These are phyloP conservation scores for Colletotrichum australisinense DNA, from an alignment of 2,329 filamentous ascomycete genomes.

Conservation along the genomic window DNA sequence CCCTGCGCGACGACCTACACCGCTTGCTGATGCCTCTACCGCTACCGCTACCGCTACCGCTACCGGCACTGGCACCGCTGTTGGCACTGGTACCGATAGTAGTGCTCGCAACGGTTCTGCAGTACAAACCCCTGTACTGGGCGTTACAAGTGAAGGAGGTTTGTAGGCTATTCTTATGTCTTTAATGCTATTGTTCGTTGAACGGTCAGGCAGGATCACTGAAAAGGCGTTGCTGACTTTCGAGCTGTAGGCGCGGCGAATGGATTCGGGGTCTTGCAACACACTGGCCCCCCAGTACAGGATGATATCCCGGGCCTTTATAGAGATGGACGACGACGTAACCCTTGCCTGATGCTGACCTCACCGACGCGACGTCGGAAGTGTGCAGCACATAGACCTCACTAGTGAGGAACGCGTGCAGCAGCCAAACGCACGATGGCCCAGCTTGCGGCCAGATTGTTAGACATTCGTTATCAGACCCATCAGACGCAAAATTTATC, in stretches of 20 bases:
- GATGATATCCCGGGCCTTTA: slow-evolving; percentile 40
- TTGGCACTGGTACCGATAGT: not conserved
- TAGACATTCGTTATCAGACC: too few relatives aligned
- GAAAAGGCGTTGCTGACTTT: slow-evolving; percentile 8
- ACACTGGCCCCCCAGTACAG: slow-evolving; percentile 37
- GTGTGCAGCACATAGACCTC: too few relatives aligned
- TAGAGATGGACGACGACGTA: slow-evolving; percentile 63
- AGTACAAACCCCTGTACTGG: not conserved
- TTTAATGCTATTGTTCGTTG: not conserved
- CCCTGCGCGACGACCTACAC: not conserved
- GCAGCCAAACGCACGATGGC: slow-evolving; percentile 72
- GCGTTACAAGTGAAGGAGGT: slow-evolving; percentile 12
- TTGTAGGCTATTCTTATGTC: not conserved
- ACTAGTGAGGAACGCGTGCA: too few relatives aligned
- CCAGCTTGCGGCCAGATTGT: slow-evolving; percentile 66
- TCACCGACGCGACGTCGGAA: too few relatives aligned
- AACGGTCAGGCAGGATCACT: not conserved
- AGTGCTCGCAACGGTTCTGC: not conserved
- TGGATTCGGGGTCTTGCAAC: slow-evolving; percentile 37
- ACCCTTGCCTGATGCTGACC: too few relatives aligned
- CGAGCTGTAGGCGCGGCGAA: slow-evolving; percentile 4
- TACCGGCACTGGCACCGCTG: not conserved
- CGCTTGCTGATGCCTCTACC: not conserved
- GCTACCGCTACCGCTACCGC: not conserved
- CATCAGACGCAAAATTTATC: slow-evolving; percentile 54